Evolutionary conservation across 768 basidiomycete species (phyloP).

Genomic region (Kondoa subrosea): DNA sequence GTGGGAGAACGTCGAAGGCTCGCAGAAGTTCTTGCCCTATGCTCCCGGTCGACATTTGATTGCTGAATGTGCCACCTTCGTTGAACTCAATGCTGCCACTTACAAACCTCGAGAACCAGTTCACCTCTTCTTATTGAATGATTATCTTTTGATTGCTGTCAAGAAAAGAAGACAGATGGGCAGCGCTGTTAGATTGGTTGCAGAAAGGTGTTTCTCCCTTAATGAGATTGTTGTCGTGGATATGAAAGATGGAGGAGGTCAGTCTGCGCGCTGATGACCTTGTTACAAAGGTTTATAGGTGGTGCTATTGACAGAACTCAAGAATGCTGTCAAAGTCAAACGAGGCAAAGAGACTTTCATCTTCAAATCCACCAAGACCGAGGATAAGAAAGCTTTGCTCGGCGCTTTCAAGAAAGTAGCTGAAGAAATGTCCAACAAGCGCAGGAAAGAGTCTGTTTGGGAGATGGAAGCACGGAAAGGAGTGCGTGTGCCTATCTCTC

Average conservation of each 20-base stretch:
- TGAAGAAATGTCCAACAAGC: conserved; percentile 73
- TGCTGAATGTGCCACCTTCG: conserved; percentile 62
- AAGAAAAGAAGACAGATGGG: conserved; percentile 52
- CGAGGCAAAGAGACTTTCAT: conserved; percentile 88
- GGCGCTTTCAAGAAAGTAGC: conserved; percentile 77
- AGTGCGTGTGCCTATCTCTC: conserved; percentile 6
- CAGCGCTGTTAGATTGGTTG: conserved; percentile 57
- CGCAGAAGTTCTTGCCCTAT: conserved; percentile 82
- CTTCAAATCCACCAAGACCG: conserved; percentile 61
- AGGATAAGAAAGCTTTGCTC: conserved; percentile 75
- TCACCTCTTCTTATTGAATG: conserved; percentile 77
- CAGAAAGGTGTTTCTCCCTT: conserved; percentile 81
- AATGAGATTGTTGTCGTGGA: conserved; percentile 89
- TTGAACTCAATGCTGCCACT: conserved; percentile 78
- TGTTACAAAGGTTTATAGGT: background rate
- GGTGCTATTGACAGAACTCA: conserved; percentile 41
- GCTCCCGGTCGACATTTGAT: conserved; percentile 83
- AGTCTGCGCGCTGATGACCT: background rate
- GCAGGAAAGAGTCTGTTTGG: conserved; percentile 53
- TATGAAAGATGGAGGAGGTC: conserved; percentile 84
- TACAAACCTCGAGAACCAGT: conserved; percentile 80
- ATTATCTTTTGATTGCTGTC: conserved; percentile 66
- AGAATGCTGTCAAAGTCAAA: conserved; percentile 91
- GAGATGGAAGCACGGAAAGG: conserved; percentile 56
- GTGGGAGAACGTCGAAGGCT: conserved; percentile 79